A percentile compares a stretch with the other conserved stretches of the same genome.
Evolutionary conservation across 495 filamentous ascomycete species (phyloP).

Genomic region (Glonium stellatum): DNA sequence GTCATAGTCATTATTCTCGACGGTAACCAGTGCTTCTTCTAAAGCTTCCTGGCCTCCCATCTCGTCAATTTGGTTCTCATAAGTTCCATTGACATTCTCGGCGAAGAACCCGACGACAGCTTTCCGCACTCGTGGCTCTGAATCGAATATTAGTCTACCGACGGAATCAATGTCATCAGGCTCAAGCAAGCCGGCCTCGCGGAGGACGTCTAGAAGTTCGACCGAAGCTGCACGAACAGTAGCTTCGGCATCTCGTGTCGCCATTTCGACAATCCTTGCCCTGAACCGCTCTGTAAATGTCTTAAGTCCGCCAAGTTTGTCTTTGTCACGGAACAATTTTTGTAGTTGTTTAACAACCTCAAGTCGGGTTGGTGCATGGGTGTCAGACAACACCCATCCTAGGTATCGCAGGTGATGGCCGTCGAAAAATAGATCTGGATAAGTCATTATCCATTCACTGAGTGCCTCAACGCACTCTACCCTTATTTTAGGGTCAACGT

Average conservation of each 20-base stretch:
- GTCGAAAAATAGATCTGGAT: slow-evolving; percentile 82
- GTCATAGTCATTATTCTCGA: slow-evolving; percentile 61
- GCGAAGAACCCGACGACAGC: slow-evolving; percentile 85
- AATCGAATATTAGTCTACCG: slow-evolving; percentile 79
- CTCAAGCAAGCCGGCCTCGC: slow-evolving; percentile 79
- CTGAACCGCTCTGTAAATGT: slow-evolving; percentile 88
- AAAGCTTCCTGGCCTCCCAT: slow-evolving; percentile 73
- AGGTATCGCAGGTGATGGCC: slow-evolving; percentile 83
- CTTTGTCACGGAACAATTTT: slow-evolving; percentile 64
- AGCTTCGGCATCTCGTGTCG: slow-evolving; percentile 69
- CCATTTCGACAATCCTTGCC: slow-evolving; percentile 86
- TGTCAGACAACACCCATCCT: slow-evolving; percentile 88
- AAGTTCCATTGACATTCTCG: slow-evolving; percentile 73
- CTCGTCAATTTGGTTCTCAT: slow-evolving; percentile 73
- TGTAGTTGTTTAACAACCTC: slow-evolving; percentile 77
- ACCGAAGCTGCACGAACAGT: slow-evolving; percentile 70
- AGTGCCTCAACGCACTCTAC: slow-evolving; percentile 77
- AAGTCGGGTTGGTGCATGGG: slow-evolving; percentile 55
- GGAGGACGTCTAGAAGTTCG: slow-evolving; percentile 70
- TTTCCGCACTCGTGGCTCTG: slow-evolving; percentile 73
- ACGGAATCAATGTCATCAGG: slow-evolving; percentile 83
- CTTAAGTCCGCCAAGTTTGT: slow-evolving; percentile 68
- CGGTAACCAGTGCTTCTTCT: slow-evolving; percentile 55
- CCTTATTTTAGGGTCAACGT: slow-evolving; percentile 81
- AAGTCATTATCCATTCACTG: slow-evolving; percentile 74